Conservation (phyloP, 306 rosid species). For the Fragaria nilgerrensis region DNA sequence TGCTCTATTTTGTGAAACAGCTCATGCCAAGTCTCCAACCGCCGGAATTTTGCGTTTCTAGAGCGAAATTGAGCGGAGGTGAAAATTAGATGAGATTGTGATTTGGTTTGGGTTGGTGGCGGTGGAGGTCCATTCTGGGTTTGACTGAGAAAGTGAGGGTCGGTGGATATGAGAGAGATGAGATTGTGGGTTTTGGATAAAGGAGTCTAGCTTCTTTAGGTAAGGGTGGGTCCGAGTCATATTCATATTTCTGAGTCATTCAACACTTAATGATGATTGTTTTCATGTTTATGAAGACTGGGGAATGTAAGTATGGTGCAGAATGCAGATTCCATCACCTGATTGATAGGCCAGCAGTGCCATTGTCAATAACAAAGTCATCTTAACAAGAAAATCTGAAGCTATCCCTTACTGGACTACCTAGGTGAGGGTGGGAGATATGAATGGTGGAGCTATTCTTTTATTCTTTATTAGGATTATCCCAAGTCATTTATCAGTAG, state of each 20-base stretch:
- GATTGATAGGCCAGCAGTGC: slow-evolving; percentile 67
- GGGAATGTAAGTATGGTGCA: slow-evolving; percentile 79
- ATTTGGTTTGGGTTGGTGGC: no score
- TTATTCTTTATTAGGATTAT: neutral
- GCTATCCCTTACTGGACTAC: slow-evolving; percentile 89
- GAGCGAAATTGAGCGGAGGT: no score
- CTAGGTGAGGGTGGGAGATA: slow-evolving; percentile 79
- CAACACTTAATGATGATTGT: neutral
- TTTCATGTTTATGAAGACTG: slow-evolving; percentile 49
- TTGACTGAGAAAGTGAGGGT: no score
- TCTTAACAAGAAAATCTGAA: slow-evolving; percentile 47
- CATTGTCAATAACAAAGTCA: slow-evolving; percentile 33
- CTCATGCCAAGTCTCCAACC: no score
- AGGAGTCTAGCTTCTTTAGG: no score
- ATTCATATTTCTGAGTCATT: neutral
- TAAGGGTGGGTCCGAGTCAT: neutral
- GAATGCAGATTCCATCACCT: slow-evolving; percentile 91
- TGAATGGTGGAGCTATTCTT: neutral
- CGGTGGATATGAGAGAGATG: no score
- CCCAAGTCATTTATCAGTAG: neutral
- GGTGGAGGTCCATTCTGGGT: no score
- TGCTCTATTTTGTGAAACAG: no score
- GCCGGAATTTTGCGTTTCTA: no score
- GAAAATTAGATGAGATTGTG: no score
- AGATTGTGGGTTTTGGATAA: no score